Base-by-base conservation (phyloP, 768 basidiomycete species). In the Gymnopilus junonius region DNA sequence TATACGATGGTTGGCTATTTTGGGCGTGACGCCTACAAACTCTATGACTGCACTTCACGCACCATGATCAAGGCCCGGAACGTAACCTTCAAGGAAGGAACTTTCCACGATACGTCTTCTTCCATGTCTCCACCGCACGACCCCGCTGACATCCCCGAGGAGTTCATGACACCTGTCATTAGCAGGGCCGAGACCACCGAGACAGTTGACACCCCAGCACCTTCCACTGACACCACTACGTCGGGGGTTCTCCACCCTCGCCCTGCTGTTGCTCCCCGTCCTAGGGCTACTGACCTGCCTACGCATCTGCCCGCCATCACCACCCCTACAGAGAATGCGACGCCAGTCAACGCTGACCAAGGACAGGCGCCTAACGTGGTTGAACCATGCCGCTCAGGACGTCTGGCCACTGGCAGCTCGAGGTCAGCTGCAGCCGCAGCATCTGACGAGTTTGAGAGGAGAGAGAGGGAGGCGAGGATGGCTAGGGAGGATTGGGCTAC, bases 61-160 rank as follows among this genome's bases (percentile, higher is more conserved):
- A 20, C 20, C 14, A 62, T 71, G 8, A 59, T 71, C 34, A 62
- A 53, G 15, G 54, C 64, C 1, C 37, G 69, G 4, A 63, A 74
- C 39, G 67, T 76, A 0, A 58, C 69, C 3, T 74, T 76, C 53
- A 71, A 76, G 11, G 72, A 74, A 51, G 69, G 72, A 2, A 4
- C 0, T 0, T 64, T 56, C 0, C 65, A 73, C 37, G 46, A 62
- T 10, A 66, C 59, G 29, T 51, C 66, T 12, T 12, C 6, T 10
- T 37, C 43, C 23, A 23, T 15, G 11, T 29, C 1, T 3, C 11
- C 35, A 3, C 37, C 17, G 11, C 25, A 61, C n/a, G 57, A 31
- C 39, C 56, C 43, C 2, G 14, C 43, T 17, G 63, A 64, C 39
- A 54, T 37, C 31, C 27, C 55, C 21, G 45, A 29, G 45, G 51